phyloP scores from a whole-genome alignment of 148 eudicot species.

The Heliamphora exappendiculata region DNA sequence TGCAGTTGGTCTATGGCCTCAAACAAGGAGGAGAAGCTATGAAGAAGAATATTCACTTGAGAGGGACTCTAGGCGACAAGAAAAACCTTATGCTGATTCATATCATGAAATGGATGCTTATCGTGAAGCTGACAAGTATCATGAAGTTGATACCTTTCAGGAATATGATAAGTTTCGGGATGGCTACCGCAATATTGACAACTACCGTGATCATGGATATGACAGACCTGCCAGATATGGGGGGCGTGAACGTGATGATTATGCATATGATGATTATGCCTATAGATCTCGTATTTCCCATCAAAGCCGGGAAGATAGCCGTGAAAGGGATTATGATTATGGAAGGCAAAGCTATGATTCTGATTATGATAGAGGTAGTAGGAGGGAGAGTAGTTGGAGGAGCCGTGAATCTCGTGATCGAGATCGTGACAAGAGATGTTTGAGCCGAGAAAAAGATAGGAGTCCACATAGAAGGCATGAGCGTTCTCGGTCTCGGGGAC shows the following conservation, averaged over 20 bases:
- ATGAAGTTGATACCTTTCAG: conserved; percentile 28
- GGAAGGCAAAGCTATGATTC: conserved; percentile 84
- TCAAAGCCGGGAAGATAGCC: conserved; percentile 57
- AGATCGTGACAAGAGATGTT: conserved; percentile 50
- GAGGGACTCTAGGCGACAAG: conserved; percentile 73
- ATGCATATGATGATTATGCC: conserved; percentile 70
- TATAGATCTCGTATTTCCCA: conserved; percentile 53
- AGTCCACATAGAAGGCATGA: conserved; percentile 68
- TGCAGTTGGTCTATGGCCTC: conserved; percentile 64
- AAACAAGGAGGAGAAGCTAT: conserved; percentile 72
- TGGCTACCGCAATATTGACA: conserved; percentile 26
- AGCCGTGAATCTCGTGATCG: conserved; percentile 66
- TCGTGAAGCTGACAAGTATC: conserved; percentile 43
- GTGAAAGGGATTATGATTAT: conserved; percentile 78
- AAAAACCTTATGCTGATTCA: conserved; percentile 53
- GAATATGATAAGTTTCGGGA: conserved; percentile 26
- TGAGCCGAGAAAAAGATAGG: conserved; percentile 40
- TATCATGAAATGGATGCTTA: conserved; percentile 53
- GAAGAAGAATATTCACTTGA: conserved; percentile 76
- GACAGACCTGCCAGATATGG: conserved; percentile 68
- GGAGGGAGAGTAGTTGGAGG: conserved; percentile 76
- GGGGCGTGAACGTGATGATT: conserved; percentile 62
- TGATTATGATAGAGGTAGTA: conserved; percentile 71
- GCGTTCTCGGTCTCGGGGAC: conserved; percentile 74
- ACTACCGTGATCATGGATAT: conserved; percentile 32